These are phyloP conservation scores for Penicillium salamii DNA, from an alignment of 495 filamentous ascomycete species.

Conservation along the genomic window DNA sequence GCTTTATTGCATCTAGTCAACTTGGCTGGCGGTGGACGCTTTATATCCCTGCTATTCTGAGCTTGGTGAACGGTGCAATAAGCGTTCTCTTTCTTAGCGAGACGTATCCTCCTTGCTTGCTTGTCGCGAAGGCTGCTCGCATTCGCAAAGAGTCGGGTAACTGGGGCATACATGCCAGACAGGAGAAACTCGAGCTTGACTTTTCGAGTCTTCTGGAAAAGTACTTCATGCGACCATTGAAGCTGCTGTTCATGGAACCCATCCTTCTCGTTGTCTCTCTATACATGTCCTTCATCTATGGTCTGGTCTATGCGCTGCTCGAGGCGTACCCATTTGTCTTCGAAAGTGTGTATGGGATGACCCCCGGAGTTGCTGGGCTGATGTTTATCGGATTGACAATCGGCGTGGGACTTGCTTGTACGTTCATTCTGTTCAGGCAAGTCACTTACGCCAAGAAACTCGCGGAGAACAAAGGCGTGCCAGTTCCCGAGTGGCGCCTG, in stretches of 20 bases:
- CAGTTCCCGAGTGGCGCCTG: slow-evolving; percentile 41
- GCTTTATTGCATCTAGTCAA: slow-evolving; percentile 35
- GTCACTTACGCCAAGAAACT: slow-evolving; percentile 28
- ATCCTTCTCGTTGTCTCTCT: slow-evolving; percentile 45
- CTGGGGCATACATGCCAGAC: slow-evolving; percentile 48
- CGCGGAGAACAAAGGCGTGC: slow-evolving; percentile 27
- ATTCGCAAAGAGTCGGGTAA: slow-evolving; percentile 42
- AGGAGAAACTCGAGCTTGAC: slow-evolving; percentile 45
- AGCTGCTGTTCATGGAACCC: slow-evolving; percentile 43
- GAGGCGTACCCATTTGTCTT: slow-evolving; percentile 46
- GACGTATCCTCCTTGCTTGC: slow-evolving; percentile 40
- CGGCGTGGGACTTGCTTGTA: slow-evolving; percentile 28
- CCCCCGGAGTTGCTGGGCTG: slow-evolving; percentile 31
- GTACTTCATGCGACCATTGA: slow-evolving; percentile 43
- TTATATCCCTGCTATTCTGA: slow-evolving; percentile 42
- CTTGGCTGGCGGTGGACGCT: slow-evolving; percentile 51
- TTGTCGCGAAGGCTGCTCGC: slow-evolving; percentile 35
- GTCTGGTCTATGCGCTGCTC: slow-evolving; percentile 42
- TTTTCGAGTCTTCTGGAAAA: slow-evolving; percentile 34
- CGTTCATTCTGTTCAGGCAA: slow-evolving; percentile 29
- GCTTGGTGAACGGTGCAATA: slow-evolving; percentile 23
- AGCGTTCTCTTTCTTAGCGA: slow-evolving; percentile 33
- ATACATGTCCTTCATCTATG: slow-evolving; percentile 49
- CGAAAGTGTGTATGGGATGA: slow-evolving; percentile 35
- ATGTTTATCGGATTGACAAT: slow-evolving; percentile 39